These are phyloP conservation scores for Talaromyces piceae DNA, from an alignment of 2,329 filamentous ascomycete species.

Conservation along the genomic window DNA sequence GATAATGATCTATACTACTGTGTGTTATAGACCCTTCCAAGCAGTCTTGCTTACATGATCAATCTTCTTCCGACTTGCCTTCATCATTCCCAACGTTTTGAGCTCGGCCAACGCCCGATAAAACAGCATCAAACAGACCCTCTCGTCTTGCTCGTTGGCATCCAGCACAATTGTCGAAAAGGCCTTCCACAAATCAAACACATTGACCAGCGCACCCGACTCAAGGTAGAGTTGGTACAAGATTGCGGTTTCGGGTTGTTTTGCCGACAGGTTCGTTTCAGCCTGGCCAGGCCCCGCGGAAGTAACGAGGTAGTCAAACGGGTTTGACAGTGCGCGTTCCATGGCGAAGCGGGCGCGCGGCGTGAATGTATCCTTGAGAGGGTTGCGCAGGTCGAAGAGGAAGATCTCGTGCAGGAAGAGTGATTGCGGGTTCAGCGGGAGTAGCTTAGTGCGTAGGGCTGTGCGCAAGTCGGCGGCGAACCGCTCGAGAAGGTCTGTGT, in stretches of 20 bases:
- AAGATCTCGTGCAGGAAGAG: conserved; percentile 52
- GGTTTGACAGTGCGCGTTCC: conserved; percentile 52
- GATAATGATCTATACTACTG: conserved; percentile 1
- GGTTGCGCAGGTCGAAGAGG: conserved; percentile 51
- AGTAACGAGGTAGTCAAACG: conserved; percentile 50
- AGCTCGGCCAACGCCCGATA: conserved; percentile 81
- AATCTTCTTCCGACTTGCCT: conserved; percentile 79
- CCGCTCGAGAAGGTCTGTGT: conserved; percentile 46
- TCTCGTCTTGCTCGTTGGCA: conserved; percentile 26
- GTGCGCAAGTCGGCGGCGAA: conserved; percentile 32
- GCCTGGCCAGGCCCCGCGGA: conserved; percentile 35
- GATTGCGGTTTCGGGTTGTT: conserved; percentile 52
- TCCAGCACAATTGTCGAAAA: conserved; percentile 48
- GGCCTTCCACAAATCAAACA: conserved; percentile 54
- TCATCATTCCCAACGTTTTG: conserved; percentile 77
- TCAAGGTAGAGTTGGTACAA: conserved; percentile 58
- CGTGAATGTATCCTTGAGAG: conserved; percentile 50
- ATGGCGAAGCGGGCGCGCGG: conserved; percentile 52
- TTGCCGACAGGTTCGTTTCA: conserved; percentile 36
- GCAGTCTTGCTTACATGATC: conserved; percentile 82
- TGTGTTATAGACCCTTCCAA: conserved; percentile 57
- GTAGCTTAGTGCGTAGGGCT: conserved; percentile 40
- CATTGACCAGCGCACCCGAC: conserved; percentile 54
- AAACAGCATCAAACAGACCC: conserved; percentile 59
- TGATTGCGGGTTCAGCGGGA: conserved; percentile 43